Base-by-base conservation (phyloP, 1,139 yeast genomes). In the Sporopachydermia cereana region DNA sequence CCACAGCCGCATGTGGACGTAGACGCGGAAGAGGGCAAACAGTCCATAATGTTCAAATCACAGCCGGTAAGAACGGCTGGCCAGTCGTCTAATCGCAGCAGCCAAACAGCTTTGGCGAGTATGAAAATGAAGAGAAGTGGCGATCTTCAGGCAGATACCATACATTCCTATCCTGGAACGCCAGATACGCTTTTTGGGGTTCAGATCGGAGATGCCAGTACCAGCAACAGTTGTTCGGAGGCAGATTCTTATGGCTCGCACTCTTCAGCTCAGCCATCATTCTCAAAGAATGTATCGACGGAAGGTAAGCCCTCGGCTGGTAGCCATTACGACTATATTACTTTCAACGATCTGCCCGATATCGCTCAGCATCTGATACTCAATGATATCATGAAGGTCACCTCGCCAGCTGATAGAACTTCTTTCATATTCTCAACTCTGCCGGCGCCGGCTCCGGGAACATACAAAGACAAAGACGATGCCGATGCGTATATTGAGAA, bases 311-410 rank as follows among this genome's bases (percentile, higher is more conserved):
- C 29, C 14, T 25, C 29, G 29, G 29, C 29, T 29, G 54, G 57
- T 9, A 56, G 55, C 55, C 59, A 69, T 53, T 52, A 69, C 58
- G 53, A 66, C 63, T 56, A 61, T 2, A 53, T 72, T 12, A 69
- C 83, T 1, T 89, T 89, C 62, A 84, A 85, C 57, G 91, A 84
- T 49, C 64, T 91, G 21, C 95, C 97, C 0, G 93, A 96, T 2
- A 76, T 79, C 53, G 94, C 95, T 0, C 98, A 91, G 61, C 95
- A 89, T 59, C 63, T 89, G 44, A 81, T 91, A 44, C 66, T 91
- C 51, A 89, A 91, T 58, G 95, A 88, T 52, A 67, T 91, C 53
- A 88, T 91, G 94, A 65, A 65, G 45, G 66, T 71, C 41, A 69
- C 79, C 1, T 81, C 91, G 0, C 18, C 18, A 7, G 7, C 18